Evolutionary conservation across 805 yeast species (phyloP), one percentile per base, ranked within the genome.

Genomic region (Kazachstania psychrophila): DNA sequence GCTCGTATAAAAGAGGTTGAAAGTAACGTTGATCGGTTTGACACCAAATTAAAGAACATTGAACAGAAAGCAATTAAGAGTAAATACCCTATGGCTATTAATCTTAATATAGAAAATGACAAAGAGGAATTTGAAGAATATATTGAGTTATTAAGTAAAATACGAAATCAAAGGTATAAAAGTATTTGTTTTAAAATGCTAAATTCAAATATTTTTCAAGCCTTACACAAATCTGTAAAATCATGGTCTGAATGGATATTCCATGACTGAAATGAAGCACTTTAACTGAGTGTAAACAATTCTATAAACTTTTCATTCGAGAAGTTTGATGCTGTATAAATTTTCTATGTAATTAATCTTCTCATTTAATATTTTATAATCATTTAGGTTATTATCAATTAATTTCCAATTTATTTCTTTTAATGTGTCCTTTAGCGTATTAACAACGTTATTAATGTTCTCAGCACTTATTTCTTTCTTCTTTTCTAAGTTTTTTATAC

Each of bases 1-100:
- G 69, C 72, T 16, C 76, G 80, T 45, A 69, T 82, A 32, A 68
- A 73, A 30, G 92, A 82, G 47, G 78, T 80, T 6, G 83, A 78
- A 46, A 77, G 76, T 19, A 68, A 77, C 31, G 66, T 75, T 38
- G 61, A 65, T 31, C 53, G 65, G 25, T 73, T 74, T 55, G 60
- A 58, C 31, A 27, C 37, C 2, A 58, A 57, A 32, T 20, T 57
- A 17, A 39, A 36, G 2, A 37, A 45, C 1, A 42, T 56, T 18
- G 43, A 45, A 24, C 41, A 40, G 11, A 31, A 40, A 6, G 38
- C 45, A 12, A 35, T 39, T 4, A 39, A 48, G 17, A 41, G 43
- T 15, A 23, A 35, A 5, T 24, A 36, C 10, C 18, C 28, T 5
- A 25, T 31, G 3, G 6, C 25, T 6, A n/a, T 23, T 14, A 31